These are phyloP conservation scores for Acanthamoeba lenticulata DNA, from an alignment of 208 protist genomes.

Conservation along the genomic window DNA sequence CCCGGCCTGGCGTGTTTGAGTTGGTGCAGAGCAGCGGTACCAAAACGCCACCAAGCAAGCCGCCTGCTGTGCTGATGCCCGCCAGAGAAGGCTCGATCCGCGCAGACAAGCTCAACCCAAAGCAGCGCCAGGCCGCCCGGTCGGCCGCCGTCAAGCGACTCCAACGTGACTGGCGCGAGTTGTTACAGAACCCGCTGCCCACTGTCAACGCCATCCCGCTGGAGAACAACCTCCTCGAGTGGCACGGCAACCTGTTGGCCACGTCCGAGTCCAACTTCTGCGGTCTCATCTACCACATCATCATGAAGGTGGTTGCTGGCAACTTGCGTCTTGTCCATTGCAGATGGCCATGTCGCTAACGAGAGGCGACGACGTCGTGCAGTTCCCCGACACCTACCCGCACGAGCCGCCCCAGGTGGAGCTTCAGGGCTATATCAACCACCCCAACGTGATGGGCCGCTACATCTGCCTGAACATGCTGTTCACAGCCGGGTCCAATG, in stretches of 20 bases:
- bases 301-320: background rate
- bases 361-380: too few relatives aligned
- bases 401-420: background rate
- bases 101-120: background rate
- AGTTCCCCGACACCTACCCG: constrained; percentile 42
- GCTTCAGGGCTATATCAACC: background rate
- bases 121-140: background rate
- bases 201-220: background rate
- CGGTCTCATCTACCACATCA: constrained; percentile 32
- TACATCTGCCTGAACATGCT: constrained; percentile 7
- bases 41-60: background rate
- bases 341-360: too few relatives aligned
- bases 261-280: background rate
- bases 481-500: too few relatives aligned
- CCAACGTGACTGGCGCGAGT: background rate
- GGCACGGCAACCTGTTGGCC: constrained; percentile 41
- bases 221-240: constrained; percentile 15
- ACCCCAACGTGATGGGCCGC: constrained; percentile 9
- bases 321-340: background rate
- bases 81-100: background rate
- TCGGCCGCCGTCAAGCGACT: background rate
- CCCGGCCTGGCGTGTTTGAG: background rate
- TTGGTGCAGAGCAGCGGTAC: background rate
- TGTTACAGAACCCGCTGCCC: background rate
- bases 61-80: background rate